Conservation (phyloP, 1,139 yeast species). For the Magnusiomyces tetraspermus region DNA sequence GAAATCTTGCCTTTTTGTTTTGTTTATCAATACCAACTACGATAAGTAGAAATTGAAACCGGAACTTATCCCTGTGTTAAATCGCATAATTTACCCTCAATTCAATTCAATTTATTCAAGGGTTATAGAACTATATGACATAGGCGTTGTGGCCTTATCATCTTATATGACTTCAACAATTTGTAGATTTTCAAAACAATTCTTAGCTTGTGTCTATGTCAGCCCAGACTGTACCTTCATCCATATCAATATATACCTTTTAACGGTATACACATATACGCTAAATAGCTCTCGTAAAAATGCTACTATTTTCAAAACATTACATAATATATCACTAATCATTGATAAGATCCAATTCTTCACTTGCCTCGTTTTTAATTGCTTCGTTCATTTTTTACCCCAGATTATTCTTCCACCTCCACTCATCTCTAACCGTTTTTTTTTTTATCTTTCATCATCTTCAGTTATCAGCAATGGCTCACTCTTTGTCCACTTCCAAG, state of each 20-base stretch:
- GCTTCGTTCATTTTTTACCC: background rate
- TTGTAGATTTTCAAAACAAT: too few relatives aligned
- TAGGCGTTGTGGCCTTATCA: too few relatives aligned
- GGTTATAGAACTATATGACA: too few relatives aligned
- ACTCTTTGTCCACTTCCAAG: background rate
- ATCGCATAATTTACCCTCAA: constrained; percentile 13
- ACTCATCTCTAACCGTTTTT: background rate
- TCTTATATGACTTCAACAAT: too few relatives aligned
- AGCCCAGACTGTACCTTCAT: too few relatives aligned
- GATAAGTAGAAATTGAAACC: too few relatives aligned
- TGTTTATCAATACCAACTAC: too few relatives aligned
- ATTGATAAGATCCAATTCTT: background rate
- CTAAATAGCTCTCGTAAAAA: background rate
- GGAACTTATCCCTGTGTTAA: too few relatives aligned
- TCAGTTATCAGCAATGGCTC: background rate
- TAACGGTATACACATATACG: background rate
- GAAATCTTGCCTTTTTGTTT: too few relatives aligned
- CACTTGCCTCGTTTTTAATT: background rate
- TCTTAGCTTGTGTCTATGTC: background rate
- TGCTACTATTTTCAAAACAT: background rate
- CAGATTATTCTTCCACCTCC: background rate
- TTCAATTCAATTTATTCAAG: constrained; percentile 2
- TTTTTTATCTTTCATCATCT: background rate
- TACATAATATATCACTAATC: too few relatives aligned
- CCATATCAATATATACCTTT: too few relatives aligned